A percentile compares a stretch with the other conserved stretches of the same genome.
phyloP scores from a whole-genome alignment of 306 rosid species.

The Citrullus mucosospermus region DNA sequence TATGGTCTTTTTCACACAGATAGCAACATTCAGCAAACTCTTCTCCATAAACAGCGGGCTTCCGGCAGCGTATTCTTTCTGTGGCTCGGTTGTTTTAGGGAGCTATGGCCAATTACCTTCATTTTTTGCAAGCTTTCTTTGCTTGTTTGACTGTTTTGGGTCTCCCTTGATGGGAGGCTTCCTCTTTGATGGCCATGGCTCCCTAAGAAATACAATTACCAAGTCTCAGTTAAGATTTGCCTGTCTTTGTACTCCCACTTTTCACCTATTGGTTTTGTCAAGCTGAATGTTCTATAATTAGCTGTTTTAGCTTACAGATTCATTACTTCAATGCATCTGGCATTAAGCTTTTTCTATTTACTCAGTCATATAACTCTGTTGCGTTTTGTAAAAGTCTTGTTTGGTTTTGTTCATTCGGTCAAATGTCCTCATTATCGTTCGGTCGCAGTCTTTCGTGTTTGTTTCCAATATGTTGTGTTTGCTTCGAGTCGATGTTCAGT shows the following conservation, averaged over 20 bases:
- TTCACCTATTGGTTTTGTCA: background rate
- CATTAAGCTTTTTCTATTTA: background rate
- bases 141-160: constrained; percentile 4
- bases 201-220: constrained; percentile 1
- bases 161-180: background rate
- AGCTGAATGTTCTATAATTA: constrained; percentile 2
- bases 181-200: constrained; percentile 14
- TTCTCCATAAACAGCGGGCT: background rate
- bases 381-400: background rate
- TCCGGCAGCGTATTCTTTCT: background rate
- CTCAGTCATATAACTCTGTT: background rate
- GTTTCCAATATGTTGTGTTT: background rate
- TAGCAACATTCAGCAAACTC: constrained; percentile 1
- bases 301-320: background rate
- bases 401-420: background rate
- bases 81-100: constrained; percentile 6
- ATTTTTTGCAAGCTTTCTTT: constrained; percentile 9
- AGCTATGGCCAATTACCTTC: background rate
- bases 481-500: background rate
- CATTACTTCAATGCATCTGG: constrained; percentile 5
- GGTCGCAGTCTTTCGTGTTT: background rate
- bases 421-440: background rate
- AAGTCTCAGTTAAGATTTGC: background rate
- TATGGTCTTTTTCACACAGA: constrained; percentile 4
- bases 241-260: background rate